Percentiles rank a stretch among this genome's conserved stretches.
Conservation (phyloP, 805 yeast genomes). For the Candida coquimbonensis region DNA sequence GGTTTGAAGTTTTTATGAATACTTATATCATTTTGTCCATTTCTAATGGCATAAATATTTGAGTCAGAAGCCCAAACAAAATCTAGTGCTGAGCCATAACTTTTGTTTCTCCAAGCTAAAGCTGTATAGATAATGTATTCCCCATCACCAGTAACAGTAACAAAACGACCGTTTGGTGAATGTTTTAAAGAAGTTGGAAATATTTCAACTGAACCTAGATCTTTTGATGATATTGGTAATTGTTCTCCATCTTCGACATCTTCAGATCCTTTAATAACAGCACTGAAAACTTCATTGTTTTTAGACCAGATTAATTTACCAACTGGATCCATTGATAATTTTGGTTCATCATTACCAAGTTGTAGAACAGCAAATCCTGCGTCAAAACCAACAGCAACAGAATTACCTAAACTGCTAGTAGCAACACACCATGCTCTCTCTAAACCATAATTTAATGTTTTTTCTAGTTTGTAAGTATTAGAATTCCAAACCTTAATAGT, state of each 20-base stretch:
- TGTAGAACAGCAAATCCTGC: conserved; percentile 87
- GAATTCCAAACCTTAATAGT: conserved; percentile 93
- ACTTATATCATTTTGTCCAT: conserved; percentile 55
- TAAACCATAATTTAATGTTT: conserved; percentile 81
- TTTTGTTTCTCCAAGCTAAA: conserved; percentile 94
- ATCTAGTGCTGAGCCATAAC: conserved; percentile 84
- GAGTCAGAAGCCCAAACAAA: conserved; percentile 95
- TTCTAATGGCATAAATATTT: conserved; percentile 77
- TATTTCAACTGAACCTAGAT: conserved; percentile 88
- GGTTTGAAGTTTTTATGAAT: conserved; percentile 83
- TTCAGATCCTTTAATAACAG: conserved; percentile 68
- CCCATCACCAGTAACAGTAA: conserved; percentile 96
- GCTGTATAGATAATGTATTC: conserved; percentile 95
- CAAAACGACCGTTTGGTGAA: conserved; percentile 96
- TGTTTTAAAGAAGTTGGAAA: conserved; percentile 84
- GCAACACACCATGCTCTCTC: conserved; percentile 97
- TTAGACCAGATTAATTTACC: conserved; percentile 91
- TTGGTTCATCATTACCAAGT: conserved; percentile 91
- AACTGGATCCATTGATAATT: conserved; percentile 84
- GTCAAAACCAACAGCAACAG: conserved; percentile 90
- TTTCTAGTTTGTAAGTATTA: conserved; percentile 87
- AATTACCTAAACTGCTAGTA: conserved; percentile 60
- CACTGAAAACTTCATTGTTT: conserved; percentile 75
- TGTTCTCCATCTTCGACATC: conserved; percentile 75
- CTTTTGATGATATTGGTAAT: conserved; percentile 73